Percentiles rank a stretch among this genome's conserved stretches.
These are phyloP conservation scores for Kwoniella heveanensis DNA, from an alignment of 768 basidiomycete species.

Conservation along the genomic window DNA sequence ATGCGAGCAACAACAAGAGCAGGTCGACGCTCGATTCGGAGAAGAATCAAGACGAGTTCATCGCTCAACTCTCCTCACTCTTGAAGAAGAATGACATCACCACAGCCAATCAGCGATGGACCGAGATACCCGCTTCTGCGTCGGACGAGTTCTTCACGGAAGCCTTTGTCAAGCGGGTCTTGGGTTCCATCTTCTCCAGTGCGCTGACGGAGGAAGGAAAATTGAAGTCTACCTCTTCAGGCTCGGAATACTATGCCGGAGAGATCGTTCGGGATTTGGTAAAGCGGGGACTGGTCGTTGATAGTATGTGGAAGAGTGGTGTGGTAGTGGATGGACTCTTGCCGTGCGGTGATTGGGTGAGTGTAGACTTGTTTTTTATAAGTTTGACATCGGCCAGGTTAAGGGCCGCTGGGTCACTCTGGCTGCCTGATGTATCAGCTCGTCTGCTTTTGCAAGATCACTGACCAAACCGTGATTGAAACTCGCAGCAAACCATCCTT, in stretches of 20 bases:
- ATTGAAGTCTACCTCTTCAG: not conserved
- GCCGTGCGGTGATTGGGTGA: conserved; percentile 47
- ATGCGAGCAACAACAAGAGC: not conserved
- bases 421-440: no score
- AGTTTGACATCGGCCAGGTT: no score
- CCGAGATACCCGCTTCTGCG: conserved; percentile 1
- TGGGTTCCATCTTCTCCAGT: conserved; percentile 20
- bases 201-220: conserved; percentile 27
- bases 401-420: not conserved
- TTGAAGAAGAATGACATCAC: conserved; percentile 11
- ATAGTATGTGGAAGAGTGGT: conserved; percentile 41
- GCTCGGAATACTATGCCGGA: conserved; percentile 31
- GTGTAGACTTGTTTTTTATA: conserved; percentile 7
- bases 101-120: not conserved
- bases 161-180: conserved; percentile 21
- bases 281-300: conserved; percentile 28
- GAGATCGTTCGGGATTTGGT: conserved; percentile 36
- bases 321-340: conserved; percentile 40
- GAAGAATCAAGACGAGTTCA: conserved; percentile 10
- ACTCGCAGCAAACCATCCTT: conserved; percentile 37
- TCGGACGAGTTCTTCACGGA: conserved; percentile 2
- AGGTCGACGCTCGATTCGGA: not conserved
- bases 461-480: no score
- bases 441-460: no score
- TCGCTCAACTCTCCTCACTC: not conserved